These are phyloP conservation scores for Hordeum marinum DNA, from an alignment of 176 grass and related monocot genomes.

Conservation along the genomic window DNA sequence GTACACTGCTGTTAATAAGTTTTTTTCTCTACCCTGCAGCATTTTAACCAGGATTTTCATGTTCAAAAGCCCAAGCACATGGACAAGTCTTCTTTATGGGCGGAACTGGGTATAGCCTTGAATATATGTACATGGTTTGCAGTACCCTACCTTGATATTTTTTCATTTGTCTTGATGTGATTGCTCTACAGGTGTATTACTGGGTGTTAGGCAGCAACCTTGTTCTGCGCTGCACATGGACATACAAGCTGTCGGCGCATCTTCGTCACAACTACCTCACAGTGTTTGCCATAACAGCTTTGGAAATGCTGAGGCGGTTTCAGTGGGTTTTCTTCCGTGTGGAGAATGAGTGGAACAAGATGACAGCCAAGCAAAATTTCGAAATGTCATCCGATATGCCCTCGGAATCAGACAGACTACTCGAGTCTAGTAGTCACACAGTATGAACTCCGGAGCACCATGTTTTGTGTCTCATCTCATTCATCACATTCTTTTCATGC, in stretches of 20 bases:
- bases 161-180: background rate
- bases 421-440: conserved; percentile 57
- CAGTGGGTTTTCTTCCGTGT: conserved; percentile 98
- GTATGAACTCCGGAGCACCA: conserved; percentile 18
- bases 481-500: conserved; percentile 46
- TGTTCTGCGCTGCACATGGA: conserved; percentile 86
- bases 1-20: conserved; percentile 27
- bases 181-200: conserved; percentile 70
- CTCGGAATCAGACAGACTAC: conserved; percentile 65
- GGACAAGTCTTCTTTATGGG: conserved; percentile 66
- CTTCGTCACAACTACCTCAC: conserved; percentile 95
- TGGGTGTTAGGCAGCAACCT: conserved; percentile 93
- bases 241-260: conserved; percentile 97
- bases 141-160: background rate
- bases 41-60: conserved; percentile 87
- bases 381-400: conserved; percentile 67
- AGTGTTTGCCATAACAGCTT: conserved; percentile 69
- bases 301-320: conserved; percentile 85
- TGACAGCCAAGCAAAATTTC: conserved; percentile 67
- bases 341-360: conserved; percentile 99
- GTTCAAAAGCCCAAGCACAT: conserved; percentile 81
- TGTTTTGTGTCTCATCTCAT: conserved; percentile 7
- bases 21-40: conserved; percentile 37
- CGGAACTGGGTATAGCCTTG: conserved; percentile 62
- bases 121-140: conserved; percentile 19